These are phyloP conservation scores for Boeremia exigua DNA, from an alignment of 2,329 filamentous ascomycete species.

Conservation along the genomic window DNA sequence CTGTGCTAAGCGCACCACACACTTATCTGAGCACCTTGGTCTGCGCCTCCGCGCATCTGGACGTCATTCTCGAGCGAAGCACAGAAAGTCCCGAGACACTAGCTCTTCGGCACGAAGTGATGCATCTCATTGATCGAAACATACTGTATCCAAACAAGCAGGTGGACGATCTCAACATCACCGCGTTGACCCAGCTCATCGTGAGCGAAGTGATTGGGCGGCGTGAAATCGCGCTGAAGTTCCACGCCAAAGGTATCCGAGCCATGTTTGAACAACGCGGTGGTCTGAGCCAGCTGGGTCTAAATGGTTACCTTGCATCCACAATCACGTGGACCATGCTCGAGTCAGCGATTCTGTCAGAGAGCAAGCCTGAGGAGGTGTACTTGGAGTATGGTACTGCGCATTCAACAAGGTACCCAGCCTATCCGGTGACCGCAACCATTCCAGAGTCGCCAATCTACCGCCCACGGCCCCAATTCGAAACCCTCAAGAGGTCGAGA, in stretches of 20 bases:
- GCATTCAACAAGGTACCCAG: slow-evolving; percentile 9
- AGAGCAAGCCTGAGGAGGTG: slow-evolving; percentile 31
- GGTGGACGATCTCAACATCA: slow-evolving; percentile 44
- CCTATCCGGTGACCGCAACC: slow-evolving; percentile 25
- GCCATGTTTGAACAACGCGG: slow-evolving; percentile 44
- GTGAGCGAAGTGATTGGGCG: slow-evolving; percentile 41
- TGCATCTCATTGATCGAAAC: slow-evolving; percentile 38
- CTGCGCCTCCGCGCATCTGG: slow-evolving; percentile 43
- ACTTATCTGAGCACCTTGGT: slow-evolving; percentile 48
- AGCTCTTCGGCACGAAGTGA: slow-evolving; percentile 44
- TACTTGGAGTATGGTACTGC: slow-evolving; percentile 36
- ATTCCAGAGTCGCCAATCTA: slow-evolving; percentile 48
- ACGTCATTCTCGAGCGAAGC: slow-evolving; percentile 31
- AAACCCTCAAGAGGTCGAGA: slow-evolving; percentile 34
- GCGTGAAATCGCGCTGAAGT: slow-evolving; percentile 23
- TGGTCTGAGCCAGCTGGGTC: slow-evolving; percentile 39
- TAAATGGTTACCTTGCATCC: slow-evolving; percentile 40
- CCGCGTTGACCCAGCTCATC: slow-evolving; percentile 46
- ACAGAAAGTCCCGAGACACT: slow-evolving; percentile 40
- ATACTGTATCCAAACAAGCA: slow-evolving; percentile 29
- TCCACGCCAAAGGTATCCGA: slow-evolving; percentile 41
- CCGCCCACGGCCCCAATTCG: slow-evolving; percentile 35
- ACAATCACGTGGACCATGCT: slow-evolving; percentile 42
- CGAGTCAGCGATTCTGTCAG: slow-evolving; percentile 42
- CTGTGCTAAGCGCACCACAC: slow-evolving; percentile 40